These are phyloP conservation scores for Cetradonia linearis DNA, from an alignment of 495 filamentous ascomycete genomes.

Conservation along the genomic window DNA sequence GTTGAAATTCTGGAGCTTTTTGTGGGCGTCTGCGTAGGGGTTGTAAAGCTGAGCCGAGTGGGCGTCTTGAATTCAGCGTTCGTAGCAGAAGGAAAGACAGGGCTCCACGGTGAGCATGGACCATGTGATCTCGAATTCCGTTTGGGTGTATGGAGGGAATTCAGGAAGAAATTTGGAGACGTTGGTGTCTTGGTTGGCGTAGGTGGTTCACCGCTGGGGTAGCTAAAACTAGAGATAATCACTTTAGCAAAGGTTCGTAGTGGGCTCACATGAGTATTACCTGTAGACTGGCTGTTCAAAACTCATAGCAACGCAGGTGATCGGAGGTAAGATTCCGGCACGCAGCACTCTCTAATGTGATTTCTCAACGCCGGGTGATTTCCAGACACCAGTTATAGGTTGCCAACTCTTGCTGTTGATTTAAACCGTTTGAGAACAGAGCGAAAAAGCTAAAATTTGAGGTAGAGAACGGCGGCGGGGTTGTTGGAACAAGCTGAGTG, in stretches of 20 bases:
- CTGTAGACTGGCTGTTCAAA: slow-evolving; percentile 64
- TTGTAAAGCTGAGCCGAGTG: slow-evolving; percentile 33
- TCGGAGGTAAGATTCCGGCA: no score
- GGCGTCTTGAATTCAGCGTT: slow-evolving; percentile 46
- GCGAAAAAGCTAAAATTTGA: neutral
- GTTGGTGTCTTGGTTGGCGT: slow-evolving; percentile 68
- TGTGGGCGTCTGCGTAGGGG: slow-evolving; percentile 23
- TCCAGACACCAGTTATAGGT: neutral
- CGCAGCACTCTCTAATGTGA: no score
- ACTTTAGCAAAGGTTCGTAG: slow-evolving; percentile 4
- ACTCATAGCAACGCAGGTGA: slow-evolving; percentile 46
- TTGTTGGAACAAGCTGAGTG: neutral
- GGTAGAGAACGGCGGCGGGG: neutral
- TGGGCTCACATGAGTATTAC: slow-evolving; percentile 33
- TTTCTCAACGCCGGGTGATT: neutral
- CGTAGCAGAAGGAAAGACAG: slow-evolving; percentile 44
- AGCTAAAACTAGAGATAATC: slow-evolving; percentile 52
- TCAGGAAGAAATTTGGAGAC: slow-evolving; percentile 50
- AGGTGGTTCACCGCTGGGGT: slow-evolving; percentile 66
- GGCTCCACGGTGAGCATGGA: slow-evolving; percentile 43
- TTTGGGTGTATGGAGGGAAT: slow-evolving; percentile 59
- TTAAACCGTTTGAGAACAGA: neutral
- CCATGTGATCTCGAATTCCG: slow-evolving; percentile 45
- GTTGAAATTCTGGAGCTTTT: slow-evolving; percentile 25
- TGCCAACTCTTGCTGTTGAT: neutral